Base-by-base conservation (phyloP, 148 eudicot species). In the Nepenthes gracilis region DNA sequence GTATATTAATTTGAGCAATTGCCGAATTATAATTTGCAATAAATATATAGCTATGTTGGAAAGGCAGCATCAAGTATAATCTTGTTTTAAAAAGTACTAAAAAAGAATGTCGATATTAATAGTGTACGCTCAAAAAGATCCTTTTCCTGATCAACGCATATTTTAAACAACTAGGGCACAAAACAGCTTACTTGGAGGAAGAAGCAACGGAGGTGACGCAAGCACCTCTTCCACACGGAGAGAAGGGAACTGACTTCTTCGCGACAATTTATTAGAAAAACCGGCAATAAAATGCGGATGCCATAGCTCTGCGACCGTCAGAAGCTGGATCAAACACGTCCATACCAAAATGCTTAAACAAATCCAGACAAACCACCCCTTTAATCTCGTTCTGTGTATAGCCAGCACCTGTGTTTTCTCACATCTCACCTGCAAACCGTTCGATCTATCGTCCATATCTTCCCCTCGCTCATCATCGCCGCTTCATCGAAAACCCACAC, bases 381-480 rank as follows among this genome's bases (percentile, higher is more conserved):
- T 60, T 33, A 60, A 36, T 51, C 56, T 36, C 23, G 40, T 23
- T 50, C 62, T 15, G 10, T 45, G 48, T 6, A 45, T 45, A 6
- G 48, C 11, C 48, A 23, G 23, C 23, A 23, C 23, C 23, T 23
- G 23, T 23, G 23, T 23, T 23, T 23, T 23, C 23, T 23, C 23
- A 23, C 23, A 23, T 23, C 23, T 23, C 23, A 23, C 23, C 23
- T 23, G 81, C 14, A 71, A 57, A 55, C 78, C 79, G 51, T 82
- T 86, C 32, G 88, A 86, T 90, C 90, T 90, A 59, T 72, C 75
- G 75, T 90, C 97, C 97, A 90, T 90, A 61, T 62, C 65, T 60
- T 71, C 70, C 58, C 64, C 47, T 51, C 62, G 64, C 72, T 53
- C 80, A 68, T 79, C 95, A 86, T 81, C 67, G 54, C 82, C 77